phyloP scores from a whole-genome alignment of 169 alveolate genomes.

The Cryptosporidium bovis region DNA sequence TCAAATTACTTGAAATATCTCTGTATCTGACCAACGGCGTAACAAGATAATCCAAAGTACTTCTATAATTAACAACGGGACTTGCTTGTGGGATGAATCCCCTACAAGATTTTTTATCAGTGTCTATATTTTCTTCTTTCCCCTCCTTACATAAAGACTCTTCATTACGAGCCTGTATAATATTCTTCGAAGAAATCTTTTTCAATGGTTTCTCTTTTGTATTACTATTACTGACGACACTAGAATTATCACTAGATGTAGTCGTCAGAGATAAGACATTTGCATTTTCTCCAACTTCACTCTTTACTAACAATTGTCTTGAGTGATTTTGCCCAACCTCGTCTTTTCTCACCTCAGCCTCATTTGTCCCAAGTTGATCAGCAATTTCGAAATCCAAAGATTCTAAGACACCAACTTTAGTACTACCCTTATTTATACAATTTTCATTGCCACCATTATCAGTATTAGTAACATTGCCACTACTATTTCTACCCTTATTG shows the following conservation, averaged over 20 bases:
- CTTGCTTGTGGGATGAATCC: conserved; percentile 69
- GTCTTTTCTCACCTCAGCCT: conserved; percentile 6
- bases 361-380: not conserved
- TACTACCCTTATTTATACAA: too few relatives aligned
- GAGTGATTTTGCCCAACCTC: not conserved
- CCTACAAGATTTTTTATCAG: not conserved
- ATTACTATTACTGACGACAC: not conserved
- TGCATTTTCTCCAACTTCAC: conserved; percentile 10
- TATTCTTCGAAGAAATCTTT: not conserved
- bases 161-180: not conserved
- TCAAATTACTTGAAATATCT: conserved; percentile 45
- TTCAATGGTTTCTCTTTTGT: not conserved
- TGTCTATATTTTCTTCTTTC: not conserved
- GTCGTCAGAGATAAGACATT: conserved; percentile 42
- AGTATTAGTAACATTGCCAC: too few relatives aligned
- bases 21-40: conserved; percentile 71
- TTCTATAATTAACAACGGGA: conserved; percentile 51
- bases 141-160: not conserved
- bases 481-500: too few relatives aligned
- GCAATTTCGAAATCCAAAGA: too few relatives aligned
- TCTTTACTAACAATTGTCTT: not conserved
- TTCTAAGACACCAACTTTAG: too few relatives aligned
- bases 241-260: conserved; percentile 48
- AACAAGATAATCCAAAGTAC: conserved; percentile 59
- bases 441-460: too few relatives aligned